A percentile compares a stretch with the other conserved stretches of the same genome.
These are phyloP conservation scores for Penicillium turbatum DNA, from an alignment of 495 filamentous ascomycete species.

Conservation along the genomic window DNA sequence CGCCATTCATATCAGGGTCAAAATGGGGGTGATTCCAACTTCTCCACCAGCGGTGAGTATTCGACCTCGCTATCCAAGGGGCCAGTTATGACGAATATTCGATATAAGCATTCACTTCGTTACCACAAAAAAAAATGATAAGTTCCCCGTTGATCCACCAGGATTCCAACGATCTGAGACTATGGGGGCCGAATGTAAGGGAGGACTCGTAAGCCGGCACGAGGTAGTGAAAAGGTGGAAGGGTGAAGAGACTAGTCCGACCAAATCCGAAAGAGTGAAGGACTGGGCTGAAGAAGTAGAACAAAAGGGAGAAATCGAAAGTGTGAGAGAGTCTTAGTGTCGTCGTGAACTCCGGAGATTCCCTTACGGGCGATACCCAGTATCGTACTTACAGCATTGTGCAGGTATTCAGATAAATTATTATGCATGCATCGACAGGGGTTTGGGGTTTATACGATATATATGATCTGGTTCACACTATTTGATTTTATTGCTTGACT, in stretches of 20 bases:
- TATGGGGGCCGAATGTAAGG: slow-evolving; percentile 7
- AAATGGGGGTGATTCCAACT: neutral
- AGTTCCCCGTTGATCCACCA: slow-evolving; percentile 13
- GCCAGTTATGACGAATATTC: neutral
- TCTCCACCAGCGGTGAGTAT: slow-evolving; percentile 2
- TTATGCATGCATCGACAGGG: neutral
- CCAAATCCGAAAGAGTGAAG: slow-evolving; percentile 31
- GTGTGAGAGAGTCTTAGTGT: slow-evolving; percentile 10
- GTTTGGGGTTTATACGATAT: neutral
- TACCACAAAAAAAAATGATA: slow-evolving; percentile 4
- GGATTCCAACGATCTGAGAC: slow-evolving; percentile 21
- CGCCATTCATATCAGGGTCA: slow-evolving; percentile 53
- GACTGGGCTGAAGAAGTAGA: slow-evolving; percentile 10
- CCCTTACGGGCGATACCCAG: slow-evolving; percentile 14
- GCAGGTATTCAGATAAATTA: neutral
- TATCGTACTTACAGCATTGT: neutral
- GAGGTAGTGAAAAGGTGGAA: neutral
- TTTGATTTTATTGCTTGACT: neutral
- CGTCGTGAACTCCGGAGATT: slow-evolving; percentile 19
- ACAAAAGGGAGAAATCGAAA: slow-evolving; percentile 22
- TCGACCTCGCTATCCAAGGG: neutral
- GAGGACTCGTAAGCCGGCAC: slow-evolving; percentile 6
- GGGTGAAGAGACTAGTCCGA: neutral
- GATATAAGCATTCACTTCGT: slow-evolving; percentile 7
- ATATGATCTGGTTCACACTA: neutral